Percentiles rank a stretch among this genome's conserved stretches.
phyloP scores from a whole-genome alignment of 495 filamentous ascomycete species.

The Pyronema domesticum region DNA sequence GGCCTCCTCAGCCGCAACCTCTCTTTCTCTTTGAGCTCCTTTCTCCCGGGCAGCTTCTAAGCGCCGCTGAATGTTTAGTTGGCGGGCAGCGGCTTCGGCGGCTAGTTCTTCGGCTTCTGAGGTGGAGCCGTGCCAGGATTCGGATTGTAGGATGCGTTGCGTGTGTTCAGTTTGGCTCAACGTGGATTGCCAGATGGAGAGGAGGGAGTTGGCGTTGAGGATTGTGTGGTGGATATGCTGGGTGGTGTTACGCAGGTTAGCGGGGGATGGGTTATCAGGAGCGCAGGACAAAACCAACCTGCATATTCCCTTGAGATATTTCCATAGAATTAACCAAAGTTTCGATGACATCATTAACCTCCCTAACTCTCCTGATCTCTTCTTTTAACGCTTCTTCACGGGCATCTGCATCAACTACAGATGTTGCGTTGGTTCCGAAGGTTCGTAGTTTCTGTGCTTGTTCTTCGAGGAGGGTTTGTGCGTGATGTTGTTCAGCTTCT shows the following conservation, averaged over 20 bases:
- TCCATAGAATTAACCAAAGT: conserved; percentile 62
- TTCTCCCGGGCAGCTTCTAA: conserved; percentile 56
- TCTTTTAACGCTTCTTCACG: conserved; percentile 48
- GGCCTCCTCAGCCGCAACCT: conserved; percentile 42
- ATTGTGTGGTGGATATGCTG: conserved; percentile 78
- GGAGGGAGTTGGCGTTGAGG: conserved; percentile 70
- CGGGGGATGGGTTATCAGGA: not conserved
- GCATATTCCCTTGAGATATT: conserved; percentile 77
- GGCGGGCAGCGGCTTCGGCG: conserved; percentile 48
- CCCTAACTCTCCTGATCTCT: conserved; percentile 65
- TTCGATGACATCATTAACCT: conserved; percentile 76
- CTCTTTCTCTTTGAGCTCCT: conserved; percentile 52
- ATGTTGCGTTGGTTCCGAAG: not conserved
- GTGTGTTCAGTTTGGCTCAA: conserved; percentile 95
- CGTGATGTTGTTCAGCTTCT: not conserved
- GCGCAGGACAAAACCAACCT: conserved; percentile 34
- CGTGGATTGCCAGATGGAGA: conserved; percentile 91
- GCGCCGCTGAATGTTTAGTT: conserved; percentile 56
- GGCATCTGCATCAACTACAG: not conserved
- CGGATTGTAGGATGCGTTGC: conserved; percentile 74
- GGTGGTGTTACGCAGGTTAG: conserved; percentile 5
- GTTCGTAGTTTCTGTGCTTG: not conserved
- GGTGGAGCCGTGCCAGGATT: conserved; percentile 72
- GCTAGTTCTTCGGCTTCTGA: conserved; percentile 72
- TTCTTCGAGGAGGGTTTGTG: not conserved